A percentile compares a stretch with the other conserved stretches of the same genome.
Conservation (phyloP, 257 asterid genomes). For the Solanum microdontum region DNA sequence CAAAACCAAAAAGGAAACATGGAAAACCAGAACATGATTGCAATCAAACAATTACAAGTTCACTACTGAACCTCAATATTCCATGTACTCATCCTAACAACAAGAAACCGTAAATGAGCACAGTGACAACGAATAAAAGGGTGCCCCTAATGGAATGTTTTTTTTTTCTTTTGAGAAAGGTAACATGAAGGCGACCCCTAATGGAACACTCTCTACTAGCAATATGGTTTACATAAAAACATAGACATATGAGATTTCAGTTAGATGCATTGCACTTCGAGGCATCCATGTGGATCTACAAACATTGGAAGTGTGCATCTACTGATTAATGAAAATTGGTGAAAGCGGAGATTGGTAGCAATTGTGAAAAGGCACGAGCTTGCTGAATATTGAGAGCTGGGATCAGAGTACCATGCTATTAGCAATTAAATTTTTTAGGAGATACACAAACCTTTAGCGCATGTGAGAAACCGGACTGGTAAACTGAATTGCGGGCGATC, state of each 20-base stretch:
- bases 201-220: neutral
- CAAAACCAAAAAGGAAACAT: neutral
- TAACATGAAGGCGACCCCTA: neutral
- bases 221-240: neutral
- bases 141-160: neutral
- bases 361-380: neutral
- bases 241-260: neutral
- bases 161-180: neutral
- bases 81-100: neutral
- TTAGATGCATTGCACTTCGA: neutral
- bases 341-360: neutral
- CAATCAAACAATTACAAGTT: neutral
- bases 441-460: slow-evolving; percentile 59
- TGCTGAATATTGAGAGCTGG: neutral
- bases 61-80: neutral
- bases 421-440: neutral
- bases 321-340: neutral
- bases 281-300: neutral
- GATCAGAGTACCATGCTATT: neutral
- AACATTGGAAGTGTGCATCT: neutral
- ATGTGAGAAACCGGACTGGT: slow-evolving; percentile 92
- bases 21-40: neutral
- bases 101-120: neutral
- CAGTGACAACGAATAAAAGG: neutral
- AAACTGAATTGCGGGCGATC: slow-evolving; percentile 95